phyloP scores from a whole-genome alignment of 129 eudicot genomes.

The Calendula officinalis region DNA sequence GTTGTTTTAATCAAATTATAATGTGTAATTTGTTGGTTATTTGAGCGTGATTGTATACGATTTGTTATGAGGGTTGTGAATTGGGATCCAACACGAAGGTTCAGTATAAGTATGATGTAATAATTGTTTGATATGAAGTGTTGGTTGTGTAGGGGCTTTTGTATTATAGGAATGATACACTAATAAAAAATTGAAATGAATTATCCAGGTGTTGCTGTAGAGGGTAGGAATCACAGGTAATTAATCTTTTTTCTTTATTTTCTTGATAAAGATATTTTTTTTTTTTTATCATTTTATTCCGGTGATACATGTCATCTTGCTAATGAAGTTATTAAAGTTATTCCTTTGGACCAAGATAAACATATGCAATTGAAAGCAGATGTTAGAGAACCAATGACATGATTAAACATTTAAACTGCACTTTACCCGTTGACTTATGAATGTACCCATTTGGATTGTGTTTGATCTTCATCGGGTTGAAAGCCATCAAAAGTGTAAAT shows the following conservation, averaged over 20 bases:
- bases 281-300: slow-evolving; percentile 75
- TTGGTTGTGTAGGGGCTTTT: too few species aligned
- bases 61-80: too few species aligned
- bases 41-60: too few species aligned
- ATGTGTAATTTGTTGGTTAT: too few species aligned
- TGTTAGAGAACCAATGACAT: slow-evolving; percentile 60
- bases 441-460: background rate
- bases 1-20: too few species aligned
- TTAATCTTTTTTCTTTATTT: background rate
- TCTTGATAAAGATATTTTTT: slow-evolving; percentile 55
- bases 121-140: too few species aligned
- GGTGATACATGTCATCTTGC: slow-evolving; percentile 82
- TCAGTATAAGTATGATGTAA: too few species aligned
- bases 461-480: slow-evolving; percentile 44
- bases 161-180: too few species aligned
- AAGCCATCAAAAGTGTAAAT: too few species aligned
- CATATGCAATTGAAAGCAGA: slow-evolving; percentile 83
- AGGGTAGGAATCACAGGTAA: slow-evolving; percentile 90
- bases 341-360: slow-evolving; percentile 91
- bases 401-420: background rate
- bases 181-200: slow-evolving; percentile 83
- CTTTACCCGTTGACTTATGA: slow-evolving; percentile 5
- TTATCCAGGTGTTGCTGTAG: slow-evolving; percentile 88
- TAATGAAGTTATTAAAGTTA: slow-evolving; percentile 87
- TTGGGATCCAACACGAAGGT: too few species aligned